Percentiles rank a stretch among this genome's conserved stretches.
These are phyloP conservation scores for Paulownia fortunei DNA, from an alignment of 257 asterid genomes.

Conservation along the genomic window DNA sequence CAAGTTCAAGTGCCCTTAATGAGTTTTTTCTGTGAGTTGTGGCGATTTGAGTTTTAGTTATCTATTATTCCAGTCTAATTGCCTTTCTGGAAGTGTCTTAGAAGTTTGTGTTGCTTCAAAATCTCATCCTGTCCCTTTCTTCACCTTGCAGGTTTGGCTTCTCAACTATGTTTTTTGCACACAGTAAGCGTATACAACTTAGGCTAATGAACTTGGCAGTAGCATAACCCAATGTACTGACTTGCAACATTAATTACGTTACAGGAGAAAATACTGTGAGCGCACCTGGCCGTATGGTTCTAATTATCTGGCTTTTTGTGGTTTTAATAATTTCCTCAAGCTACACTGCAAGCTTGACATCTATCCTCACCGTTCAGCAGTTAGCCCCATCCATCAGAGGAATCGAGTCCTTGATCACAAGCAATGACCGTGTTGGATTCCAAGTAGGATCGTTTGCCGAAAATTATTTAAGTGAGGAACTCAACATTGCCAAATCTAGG, in stretches of 20 bases:
- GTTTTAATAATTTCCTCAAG: conserved; percentile 62
- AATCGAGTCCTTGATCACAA: conserved; percentile 51
- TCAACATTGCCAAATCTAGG: conserved; percentile 44
- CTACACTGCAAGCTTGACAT: conserved; percentile 73
- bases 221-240: not conserved
- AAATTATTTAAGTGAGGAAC: conserved; percentile 44
- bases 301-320: conserved; percentile 63
- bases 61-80: too few species aligned
- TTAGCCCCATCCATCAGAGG: conserved; percentile 54
- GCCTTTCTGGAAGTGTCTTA: too few species aligned
- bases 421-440: conserved; percentile 47
- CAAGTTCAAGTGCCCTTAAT: not conserved
- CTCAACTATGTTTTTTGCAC: conserved; percentile 64
- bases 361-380: conserved; percentile 64
- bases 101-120: not conserved
- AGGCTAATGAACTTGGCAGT: not conserved
- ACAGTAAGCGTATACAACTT: conserved; percentile 50
- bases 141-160: conserved; percentile 61
- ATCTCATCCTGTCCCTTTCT: not conserved
- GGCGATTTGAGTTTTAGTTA: too few species aligned
- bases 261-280: conserved; percentile 62
- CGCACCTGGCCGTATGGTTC: conserved; percentile 58
- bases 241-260: conserved; percentile 8
- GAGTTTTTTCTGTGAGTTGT: too few species aligned
- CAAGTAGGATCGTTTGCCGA: conserved; percentile 59